Evolutionary conservation across 2,329 filamentous ascomycete species (phyloP), one percentile per base, ranked within the genome.

Genomic region (Fusarium pseudoanthophilum): DNA sequence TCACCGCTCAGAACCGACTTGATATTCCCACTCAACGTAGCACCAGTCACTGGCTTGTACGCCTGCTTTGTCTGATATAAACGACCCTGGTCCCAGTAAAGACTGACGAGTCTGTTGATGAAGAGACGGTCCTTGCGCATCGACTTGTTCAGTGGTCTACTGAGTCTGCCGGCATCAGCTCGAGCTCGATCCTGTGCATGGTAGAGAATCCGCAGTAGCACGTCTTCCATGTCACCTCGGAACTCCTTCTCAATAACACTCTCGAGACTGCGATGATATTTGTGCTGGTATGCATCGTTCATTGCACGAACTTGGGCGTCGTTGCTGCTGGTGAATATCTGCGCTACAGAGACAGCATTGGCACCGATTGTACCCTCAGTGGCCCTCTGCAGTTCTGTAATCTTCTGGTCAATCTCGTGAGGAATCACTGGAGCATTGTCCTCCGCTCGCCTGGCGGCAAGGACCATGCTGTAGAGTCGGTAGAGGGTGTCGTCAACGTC

Each of bases 21-120:
- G 20, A 82, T 74, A n/a, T 79, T 67, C 14, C 52, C 73, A 4
- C 60, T 58, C 13, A 82, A 91, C 11, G 84, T 77, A 69, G 90
- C 86, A 11, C 88, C 88, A 66, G 89, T 88, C 28, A 89, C 85
- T 67, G 84, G 87, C 76, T 88, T 87, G 80, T 91, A 84, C 78
- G 90, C 83, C 83, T 87, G 92, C 85, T 91, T 80, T 1, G 78
- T 77, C 13, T 73, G 75, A 5, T 77, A 66, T 11, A 82, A 49
- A 1, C 80, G 71, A 9, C 51, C 60, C 7, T 72, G 75, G n/a
- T 82, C 77, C 80, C 80, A 80, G 59, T 81, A 81, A 3, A 82
- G 62, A 39, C 72, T 77, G 4, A 80, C 73, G 7, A 81, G 52
- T 10, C 79, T 77, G 49, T 82, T 78, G 64, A 81, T 81, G 28